phyloP scores from a whole-genome alignment of 2,329 filamentous ascomycete genomes.

The Salinomyces thailandicus region DNA sequence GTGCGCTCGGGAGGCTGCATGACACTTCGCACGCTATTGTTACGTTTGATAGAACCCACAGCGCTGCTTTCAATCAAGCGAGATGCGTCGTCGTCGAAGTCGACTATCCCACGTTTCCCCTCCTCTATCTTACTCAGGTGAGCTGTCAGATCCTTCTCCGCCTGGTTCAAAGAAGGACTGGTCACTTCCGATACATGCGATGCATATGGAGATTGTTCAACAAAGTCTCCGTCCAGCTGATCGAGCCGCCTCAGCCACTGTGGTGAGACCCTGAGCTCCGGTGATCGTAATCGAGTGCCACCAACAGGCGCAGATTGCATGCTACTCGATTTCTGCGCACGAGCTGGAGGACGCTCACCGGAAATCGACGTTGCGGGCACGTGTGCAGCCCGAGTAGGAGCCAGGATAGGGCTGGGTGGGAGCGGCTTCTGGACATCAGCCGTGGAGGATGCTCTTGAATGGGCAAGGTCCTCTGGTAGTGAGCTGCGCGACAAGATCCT shows the following conservation, averaged over 20 bases:
- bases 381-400: slow-evolving; percentile 5
- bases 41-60: slow-evolving; percentile 1
- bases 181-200: slow-evolving; percentile 9
- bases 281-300: background rate
- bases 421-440: slow-evolving; percentile 17
- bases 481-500: background rate
- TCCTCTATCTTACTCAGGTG: slow-evolving; percentile 19
- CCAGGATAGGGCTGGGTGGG: slow-evolving; percentile 9
- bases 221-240: slow-evolving; percentile 8
- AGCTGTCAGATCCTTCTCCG: slow-evolving; percentile 29
- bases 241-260: slow-evolving; percentile 5
- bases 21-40: slow-evolving; percentile 19
- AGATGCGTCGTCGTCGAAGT: too few species aligned
- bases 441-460: too few species aligned
- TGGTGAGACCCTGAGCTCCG: background rate
- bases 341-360: background rate
- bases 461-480: background rate
- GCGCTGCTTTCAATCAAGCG: too few species aligned
- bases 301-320: slow-evolving; percentile 1
- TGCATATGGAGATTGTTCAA: slow-evolving; percentile 6
- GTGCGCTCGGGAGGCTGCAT: slow-evolving; percentile 22
- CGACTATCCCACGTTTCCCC: background rate
- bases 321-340: background rate
- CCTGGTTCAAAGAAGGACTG: slow-evolving; percentile 40
- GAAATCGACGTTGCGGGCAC: slow-evolving; percentile 1